phyloP scores from a whole-genome alignment of 805 yeast species.

The Cyberlindnera veronae region DNA sequence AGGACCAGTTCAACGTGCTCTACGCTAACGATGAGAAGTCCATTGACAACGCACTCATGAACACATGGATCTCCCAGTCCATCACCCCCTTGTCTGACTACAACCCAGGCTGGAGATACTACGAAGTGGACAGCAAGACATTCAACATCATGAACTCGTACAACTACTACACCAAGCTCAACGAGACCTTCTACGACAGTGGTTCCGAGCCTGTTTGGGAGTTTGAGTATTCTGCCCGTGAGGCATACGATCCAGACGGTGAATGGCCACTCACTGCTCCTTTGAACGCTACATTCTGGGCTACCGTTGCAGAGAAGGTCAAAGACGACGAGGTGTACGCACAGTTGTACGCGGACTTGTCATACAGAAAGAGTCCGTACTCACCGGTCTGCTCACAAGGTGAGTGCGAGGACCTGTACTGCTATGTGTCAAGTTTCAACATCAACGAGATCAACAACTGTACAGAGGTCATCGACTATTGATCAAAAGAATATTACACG shows the following conservation, averaged over 20 bases:
- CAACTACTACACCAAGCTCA: constrained; percentile 58
- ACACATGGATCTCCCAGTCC: constrained; percentile 65
- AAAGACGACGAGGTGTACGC: constrained; percentile 40
- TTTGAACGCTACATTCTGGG: constrained; percentile 69
- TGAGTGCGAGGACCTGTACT: constrained; percentile 20
- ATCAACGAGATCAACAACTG: constrained; percentile 19
- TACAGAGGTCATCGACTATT: constrained; percentile 10
- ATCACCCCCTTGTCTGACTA: constrained; percentile 57
- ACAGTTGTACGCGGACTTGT: constrained; percentile 45
- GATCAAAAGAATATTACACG: too few relatives aligned
- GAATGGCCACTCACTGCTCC: constrained; percentile 60
- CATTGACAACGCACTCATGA: constrained; percentile 44
- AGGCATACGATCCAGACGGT: constrained; percentile 44
- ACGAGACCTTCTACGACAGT: constrained; percentile 50
- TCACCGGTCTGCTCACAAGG: constrained; percentile 44
- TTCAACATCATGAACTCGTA: constrained; percentile 57
- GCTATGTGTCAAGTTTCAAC: constrained; percentile 23
- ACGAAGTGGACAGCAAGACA: constrained; percentile 58
- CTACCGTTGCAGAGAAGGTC: constrained; percentile 35
- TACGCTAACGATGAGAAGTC: constrained; percentile 46
- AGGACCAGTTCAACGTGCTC: constrained; percentile 60
- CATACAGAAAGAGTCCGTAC: constrained; percentile 54
- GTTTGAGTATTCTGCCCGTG: constrained; percentile 63
- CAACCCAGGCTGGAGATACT: constrained; percentile 74
- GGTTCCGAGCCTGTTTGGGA: constrained; percentile 61